Base-by-base conservation (phyloP, 441 rosid species). In the Eruca vesicaria region DNA sequence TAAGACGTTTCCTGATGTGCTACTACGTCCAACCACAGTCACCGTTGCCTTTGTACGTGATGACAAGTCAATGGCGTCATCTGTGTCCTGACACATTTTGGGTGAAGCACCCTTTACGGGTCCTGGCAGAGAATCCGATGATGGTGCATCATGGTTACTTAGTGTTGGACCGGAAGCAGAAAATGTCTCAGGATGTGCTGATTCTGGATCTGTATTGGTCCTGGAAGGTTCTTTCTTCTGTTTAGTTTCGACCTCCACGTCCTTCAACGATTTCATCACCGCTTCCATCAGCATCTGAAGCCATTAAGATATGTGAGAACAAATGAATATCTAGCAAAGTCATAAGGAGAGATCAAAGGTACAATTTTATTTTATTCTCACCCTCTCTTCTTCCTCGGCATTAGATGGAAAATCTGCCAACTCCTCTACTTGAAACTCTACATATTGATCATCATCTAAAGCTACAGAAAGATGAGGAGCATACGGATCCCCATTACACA, bases 251-350 rank as follows among this genome's bases (percentile, higher is more conserved):
- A n/a, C n/a, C n/a, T n/a, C 83, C 38, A 88, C 15, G 73, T 91
- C 99, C 78, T 88, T 90, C 11, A 93, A 68, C 21, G 97, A 89
- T 78, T 85, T 84, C 60, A 89, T 82, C 72, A 90, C 81, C 3
- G 98, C 98, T 82, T 89, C 97, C 97, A 93, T 84, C 63, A 93
- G 74, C 98, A 96, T 93, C 99, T 91, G 88, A 75, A 69, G 68
- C 19, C 35, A 56, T 32, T 67, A 48, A 59, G 26, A 63, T 53
- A 78, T 65, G 53, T 74, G 58, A 23, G 1, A 62, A 67, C 57
- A 69, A 14, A 7, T 2, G 14, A 71, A 32, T n/a, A 61, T 31
- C 23, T 32, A 79, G 48, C 33, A 19, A 23, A 48, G 21, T 48
- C 20, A 48, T 7, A 16, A 45, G 16, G 20, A 48, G 21, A 21